Conservation (phyloP, 1,284 basidiomycete species). For the Boletus smithii region DNA sequence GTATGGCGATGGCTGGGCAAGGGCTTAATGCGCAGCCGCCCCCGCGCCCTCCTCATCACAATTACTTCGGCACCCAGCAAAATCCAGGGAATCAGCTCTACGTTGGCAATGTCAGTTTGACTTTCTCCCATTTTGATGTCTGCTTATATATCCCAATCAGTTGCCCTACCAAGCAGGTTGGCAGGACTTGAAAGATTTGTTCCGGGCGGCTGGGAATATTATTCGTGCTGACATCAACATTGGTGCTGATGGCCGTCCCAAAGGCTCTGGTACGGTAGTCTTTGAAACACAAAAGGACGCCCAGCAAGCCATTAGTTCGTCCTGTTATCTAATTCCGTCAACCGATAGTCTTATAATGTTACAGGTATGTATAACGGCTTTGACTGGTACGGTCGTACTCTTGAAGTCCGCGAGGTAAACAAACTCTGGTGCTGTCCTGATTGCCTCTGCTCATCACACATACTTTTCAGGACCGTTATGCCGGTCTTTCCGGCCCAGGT, state of each 20-base stretch:
- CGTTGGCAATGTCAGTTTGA: slow-evolving; percentile 75
- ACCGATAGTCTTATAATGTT: slow-evolving; percentile 4
- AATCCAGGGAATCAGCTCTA: slow-evolving; percentile 89
- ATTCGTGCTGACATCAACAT: slow-evolving; percentile 94
- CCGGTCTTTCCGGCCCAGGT: slow-evolving; percentile 68
- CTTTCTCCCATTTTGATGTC: not conserved
- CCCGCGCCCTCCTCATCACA: slow-evolving; percentile 70
- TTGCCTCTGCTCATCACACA: slow-evolving; percentile 6
- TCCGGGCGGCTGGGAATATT: slow-evolving; percentile 91
- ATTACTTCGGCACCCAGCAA: slow-evolving; percentile 54
- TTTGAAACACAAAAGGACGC: slow-evolving; percentile 91
- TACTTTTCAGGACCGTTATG: slow-evolving; percentile 76
- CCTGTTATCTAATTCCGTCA: not conserved
- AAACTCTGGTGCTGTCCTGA: not conserved
- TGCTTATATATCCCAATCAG: slow-evolving; percentile 40
- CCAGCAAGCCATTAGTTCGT: slow-evolving; percentile 82
- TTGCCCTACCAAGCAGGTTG: slow-evolving; percentile 93
- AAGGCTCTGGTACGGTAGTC: slow-evolving; percentile 93
- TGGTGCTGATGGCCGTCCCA: slow-evolving; percentile 86
- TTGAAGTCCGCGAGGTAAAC: slow-evolving; percentile 88
- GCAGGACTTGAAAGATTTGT: slow-evolving; percentile 98
- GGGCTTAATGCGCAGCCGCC: slow-evolving; percentile 72
- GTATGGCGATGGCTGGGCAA: slow-evolving; percentile 84
- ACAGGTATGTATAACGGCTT: slow-evolving; percentile 91
- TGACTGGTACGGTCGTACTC: slow-evolving; percentile 88